A percentile compares a stretch with the other conserved stretches of the same genome.
phyloP scores from a whole-genome alignment of 1,284 basidiomycete species.

The Apiotrichum gracile region DNA sequence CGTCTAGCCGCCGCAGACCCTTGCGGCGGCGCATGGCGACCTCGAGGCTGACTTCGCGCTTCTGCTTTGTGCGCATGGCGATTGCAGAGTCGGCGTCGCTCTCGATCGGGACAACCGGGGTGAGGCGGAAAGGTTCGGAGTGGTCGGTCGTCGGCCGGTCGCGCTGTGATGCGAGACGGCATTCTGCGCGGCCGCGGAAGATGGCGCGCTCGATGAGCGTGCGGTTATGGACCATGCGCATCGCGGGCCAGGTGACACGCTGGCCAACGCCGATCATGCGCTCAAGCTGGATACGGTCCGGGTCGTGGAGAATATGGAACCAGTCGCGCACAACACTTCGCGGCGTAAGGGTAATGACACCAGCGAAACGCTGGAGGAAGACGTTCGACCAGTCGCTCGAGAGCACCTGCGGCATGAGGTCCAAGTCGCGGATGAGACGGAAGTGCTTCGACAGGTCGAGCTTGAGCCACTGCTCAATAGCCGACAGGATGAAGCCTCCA shows the following conservation, averaged over 20 bases:
- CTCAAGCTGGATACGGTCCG: constrained; percentile 67
- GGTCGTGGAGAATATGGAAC: constrained; percentile 76
- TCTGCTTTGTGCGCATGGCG: constrained; percentile 21
- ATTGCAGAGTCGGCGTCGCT: constrained; percentile 46
- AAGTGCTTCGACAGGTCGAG: constrained; percentile 93
- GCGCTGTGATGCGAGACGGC: constrained; percentile 54
- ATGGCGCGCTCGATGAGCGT: constrained; percentile 62
- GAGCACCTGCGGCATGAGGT: constrained; percentile 75
- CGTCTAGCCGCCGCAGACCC: not conserved
- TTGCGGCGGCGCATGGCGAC: not conserved
- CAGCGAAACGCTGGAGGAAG: constrained; percentile 64
- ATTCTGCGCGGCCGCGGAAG: constrained; percentile 66
- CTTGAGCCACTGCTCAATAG: constrained; percentile 87
- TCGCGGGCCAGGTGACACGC: constrained; percentile 91
- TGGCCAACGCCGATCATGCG: constrained; percentile 81
- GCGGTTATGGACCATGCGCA: constrained; percentile 87
- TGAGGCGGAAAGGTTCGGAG: constrained; percentile 7
- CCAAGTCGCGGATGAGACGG: constrained; percentile 87
- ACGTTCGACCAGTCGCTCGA: constrained; percentile 95
- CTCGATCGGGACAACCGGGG: constrained; percentile 39
- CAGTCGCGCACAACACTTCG: constrained; percentile 76
- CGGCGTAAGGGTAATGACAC: constrained; percentile 66
- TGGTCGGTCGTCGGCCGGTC: constrained; percentile 33
- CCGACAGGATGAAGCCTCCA: constrained; percentile 89
- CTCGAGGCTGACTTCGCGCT: constrained; percentile 8